Conservation (phyloP, 495 filamentous ascomycete species). For the Xylaria venustula region DNA sequence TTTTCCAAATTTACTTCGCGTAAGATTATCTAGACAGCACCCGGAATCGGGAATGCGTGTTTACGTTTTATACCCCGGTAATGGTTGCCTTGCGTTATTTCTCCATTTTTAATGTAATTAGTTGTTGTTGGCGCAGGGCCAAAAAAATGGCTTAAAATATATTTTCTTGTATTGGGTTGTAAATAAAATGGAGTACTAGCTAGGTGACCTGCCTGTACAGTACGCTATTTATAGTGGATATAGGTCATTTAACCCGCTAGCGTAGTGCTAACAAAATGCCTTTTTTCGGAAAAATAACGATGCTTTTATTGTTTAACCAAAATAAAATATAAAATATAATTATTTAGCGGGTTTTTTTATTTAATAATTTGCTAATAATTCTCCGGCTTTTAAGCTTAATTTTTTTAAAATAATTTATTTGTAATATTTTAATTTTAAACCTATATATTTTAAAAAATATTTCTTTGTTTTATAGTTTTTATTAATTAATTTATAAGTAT, state of each 20-base stretch:
- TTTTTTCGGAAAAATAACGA: not conserved
- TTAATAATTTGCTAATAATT: not conserved
- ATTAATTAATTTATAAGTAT: not conserved
- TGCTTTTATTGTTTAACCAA: not conserved
- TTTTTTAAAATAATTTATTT: not conserved
- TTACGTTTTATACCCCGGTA: too few species aligned
- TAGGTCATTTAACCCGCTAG: not conserved
- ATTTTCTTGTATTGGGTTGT: not conserved
- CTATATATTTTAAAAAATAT: slow-evolving; percentile 2
- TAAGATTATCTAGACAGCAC: too few species aligned
- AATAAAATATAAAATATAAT: not conserved
- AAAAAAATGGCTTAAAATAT: not conserved
- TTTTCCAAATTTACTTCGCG: too few species aligned
- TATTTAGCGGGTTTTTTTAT: not conserved
- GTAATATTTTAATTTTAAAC: not conserved
- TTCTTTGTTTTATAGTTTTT: not conserved
- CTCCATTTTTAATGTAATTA: too few species aligned
- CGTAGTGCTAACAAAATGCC: not conserved
- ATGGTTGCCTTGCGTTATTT: too few species aligned
- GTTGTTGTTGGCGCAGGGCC: too few species aligned
- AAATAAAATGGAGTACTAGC: not conserved
- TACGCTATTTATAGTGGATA: not conserved
- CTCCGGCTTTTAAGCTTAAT: not conserved
- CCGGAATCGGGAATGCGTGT: too few species aligned
- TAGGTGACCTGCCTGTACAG: not conserved